Evolutionary conservation across 2,329 filamentous ascomycete species (phyloP), one percentile per base, ranked within the genome.

Genomic region (Aspergillus terreus): DNA sequence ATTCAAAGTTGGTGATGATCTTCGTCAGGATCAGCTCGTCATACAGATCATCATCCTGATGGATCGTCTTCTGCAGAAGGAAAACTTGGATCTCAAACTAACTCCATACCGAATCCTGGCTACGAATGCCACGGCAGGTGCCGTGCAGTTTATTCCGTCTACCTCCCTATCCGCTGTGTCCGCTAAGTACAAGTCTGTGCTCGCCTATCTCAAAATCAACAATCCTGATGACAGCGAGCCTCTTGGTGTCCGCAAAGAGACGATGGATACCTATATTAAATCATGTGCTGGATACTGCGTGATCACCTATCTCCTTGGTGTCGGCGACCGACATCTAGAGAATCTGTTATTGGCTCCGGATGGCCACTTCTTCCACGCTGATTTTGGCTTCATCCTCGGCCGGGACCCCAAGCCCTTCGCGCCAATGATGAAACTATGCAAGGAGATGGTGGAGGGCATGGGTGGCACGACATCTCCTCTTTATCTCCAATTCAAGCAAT

Each of bases 361-460:
- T 60, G 94, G 84, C 4, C 90, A 95, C 71, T 99, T 99, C 77
- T 96, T 99, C 80, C 94, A 99, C 69, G 92, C 92, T 27, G 94
- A 99, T 70, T 99, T 99, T 64, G 94, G 95, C 40, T 99, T 95
- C 72, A 99, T 99, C 56, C 86, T 99, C 1, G 94, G 94, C 15
- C 88, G 94, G 38, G 94, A 99, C 61, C 94, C 94, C 0, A 99
- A 99, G 67, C 94, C 94, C 0, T 97, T 99, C 66, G 92, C 94
- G 0, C 94, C 94, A 0, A 85, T 92, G 47, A 96, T 99, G 86
- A 99, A 99, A 71, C 83, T 99, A 7, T 92, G 88, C 66, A 92
- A 92, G 62, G 92, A 99, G 67, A 99, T 99, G 94, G 90, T 97
- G 3, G 94, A 99, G 64, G 94, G 92, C 56, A 96, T 99, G 90